Base-by-base conservation (phyloP, 2,329 filamentous ascomycete genomes). In the Epicoccum sorghinum region DNA sequence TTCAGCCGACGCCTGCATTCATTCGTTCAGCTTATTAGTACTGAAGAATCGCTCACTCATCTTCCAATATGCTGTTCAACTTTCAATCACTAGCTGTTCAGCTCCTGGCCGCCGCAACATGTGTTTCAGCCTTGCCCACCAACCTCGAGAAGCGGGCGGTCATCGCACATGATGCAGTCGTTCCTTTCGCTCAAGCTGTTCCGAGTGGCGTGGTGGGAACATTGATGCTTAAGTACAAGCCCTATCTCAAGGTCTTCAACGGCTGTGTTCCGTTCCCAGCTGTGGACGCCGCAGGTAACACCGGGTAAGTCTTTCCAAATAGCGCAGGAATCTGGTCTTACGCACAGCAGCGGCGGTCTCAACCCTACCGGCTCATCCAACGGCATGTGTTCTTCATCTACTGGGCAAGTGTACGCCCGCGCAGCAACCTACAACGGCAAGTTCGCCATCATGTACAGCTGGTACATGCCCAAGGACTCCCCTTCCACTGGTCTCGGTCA, bases 231-330 rank as follows among this genome's bases (percentile, higher is more conserved):
- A 80, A 81, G 47, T 86, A 84, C 70, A 80, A 86, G 70, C 84
- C 83, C 0, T 78, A 75, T 47, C 75, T 86, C 5, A 62, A 83
- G 9, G 80, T 86, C 4, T 77, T 78, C 14, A 82, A 83, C 61
- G 85, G 85, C 40, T 88, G 85, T 57, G 84, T 87, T 7, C 83
- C 85, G 0, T 88, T 85, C 64, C 84, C 85, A 0, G 85, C 81
- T 1, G 85, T 88, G 1, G 82, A 88, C 57, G 77, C 78, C 0
- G 69, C 74, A 0, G 86, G 85, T 2, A 78, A 87, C 60, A 86
- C 82, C 13, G 77, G 79, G 84, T 86, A 68, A 55, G 76, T 61
- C 12, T n/a, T 8, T n/a, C n/a, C n/a, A n/a, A n/a, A n/a, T n/a
- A n/a, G n/a, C n/a, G n/a, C n/a, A n/a, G n/a, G n/a, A n/a, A n/a